phyloP scores from a whole-genome alignment of 495 filamentous ascomycete species.

The Neurospora sp. region DNA sequence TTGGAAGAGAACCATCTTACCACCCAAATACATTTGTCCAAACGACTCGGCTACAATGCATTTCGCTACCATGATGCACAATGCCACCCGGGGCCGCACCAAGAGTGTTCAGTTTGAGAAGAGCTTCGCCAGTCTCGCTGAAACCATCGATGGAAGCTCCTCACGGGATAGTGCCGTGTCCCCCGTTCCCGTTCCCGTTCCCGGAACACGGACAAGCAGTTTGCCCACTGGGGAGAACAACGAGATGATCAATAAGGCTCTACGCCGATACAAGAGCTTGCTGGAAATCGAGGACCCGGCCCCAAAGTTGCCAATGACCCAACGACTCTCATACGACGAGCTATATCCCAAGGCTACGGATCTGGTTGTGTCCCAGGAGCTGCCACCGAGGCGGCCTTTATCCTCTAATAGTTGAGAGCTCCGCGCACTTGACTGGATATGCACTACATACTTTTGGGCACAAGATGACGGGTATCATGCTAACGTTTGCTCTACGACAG shows the following conservation, averaged over 20 bases:
- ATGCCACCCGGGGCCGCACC: slow-evolving; percentile 30
- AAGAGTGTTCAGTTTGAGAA: slow-evolving; percentile 38
- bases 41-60: slow-evolving; percentile 26
- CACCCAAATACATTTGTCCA: slow-evolving; percentile 26
- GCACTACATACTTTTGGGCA: not conserved
- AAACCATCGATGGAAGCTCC: slow-evolving; percentile 9
- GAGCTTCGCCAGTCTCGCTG: slow-evolving; percentile 16
- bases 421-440: slow-evolving; percentile 9
- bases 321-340: slow-evolving; percentile 37
- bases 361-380: slow-evolving; percentile 1
- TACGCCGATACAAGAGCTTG: slow-evolving; percentile 39
- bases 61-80: slow-evolving; percentile 30
- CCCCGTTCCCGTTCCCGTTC: slow-evolving; percentile 10
- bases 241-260: slow-evolving; percentile 19
- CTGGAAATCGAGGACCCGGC: slow-evolving; percentile 33
- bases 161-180: slow-evolving; percentile 15
- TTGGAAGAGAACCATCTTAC: slow-evolving; percentile 18
- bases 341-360: slow-evolving; percentile 27
- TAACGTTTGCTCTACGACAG: slow-evolving; percentile 25
- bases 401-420: slow-evolving; percentile 25
- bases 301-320: slow-evolving; percentile 34
- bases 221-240: slow-evolving; percentile 16
- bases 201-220: slow-evolving; percentile 26
- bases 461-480: slow-evolving; percentile 5
- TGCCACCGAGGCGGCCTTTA: slow-evolving; percentile 1